Base-by-base conservation (phyloP, 73 alveolate genomes). In the Paramecium caudatum region DNA sequence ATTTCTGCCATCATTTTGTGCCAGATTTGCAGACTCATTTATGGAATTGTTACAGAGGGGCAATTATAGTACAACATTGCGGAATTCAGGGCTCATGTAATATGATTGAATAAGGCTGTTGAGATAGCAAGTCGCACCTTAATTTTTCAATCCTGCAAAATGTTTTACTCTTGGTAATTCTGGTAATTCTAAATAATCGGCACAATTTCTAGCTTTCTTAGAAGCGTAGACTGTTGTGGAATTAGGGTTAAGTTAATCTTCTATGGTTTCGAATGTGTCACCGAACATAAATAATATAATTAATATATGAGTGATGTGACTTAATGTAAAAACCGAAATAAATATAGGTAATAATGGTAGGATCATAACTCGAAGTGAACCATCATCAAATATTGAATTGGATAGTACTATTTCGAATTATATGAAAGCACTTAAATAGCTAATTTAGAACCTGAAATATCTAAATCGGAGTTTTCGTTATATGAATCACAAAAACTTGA, bases 41-140 rank as follows among this genome's bases (percentile, higher is more conserved):
- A 93, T 91, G 15, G 74, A 48, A 15, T 93, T 95, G 90, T 43
- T 97, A 88, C 99, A 97, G 27, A 98, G 93, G 13, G 98, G 97
- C 19, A 98, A 94, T 15, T 94, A 81, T 69, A 90, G 91, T 15
- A 98, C 92, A 65, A 96, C 92, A 41, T 94, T 81, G 90, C 99
- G 93, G 83, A 98, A 98, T 92, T 97, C 97, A 0, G 99, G 99
- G 47, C 99, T 93, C 99, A 97, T 98, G 93, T 93, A 98, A 61
- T 95, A 96, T 8, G 98, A 80, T 92, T 98, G 98, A 13, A 98
- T 94, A 62, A 98, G 86, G 85, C 99, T 94, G 94, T 98, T 98
- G 94, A 98, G 93, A 91, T 97, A 98, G 78, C 99, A 98, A 0
- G 99, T 98, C 6, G 98, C 99, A 9, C 99, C 99, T 92, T 98